A percentile compares a stretch with the other conserved stretches of the same genome.
phyloP scores from a whole-genome alignment of 2,329 filamentous ascomycete genomes.

The Talaromyces sp. region DNA sequence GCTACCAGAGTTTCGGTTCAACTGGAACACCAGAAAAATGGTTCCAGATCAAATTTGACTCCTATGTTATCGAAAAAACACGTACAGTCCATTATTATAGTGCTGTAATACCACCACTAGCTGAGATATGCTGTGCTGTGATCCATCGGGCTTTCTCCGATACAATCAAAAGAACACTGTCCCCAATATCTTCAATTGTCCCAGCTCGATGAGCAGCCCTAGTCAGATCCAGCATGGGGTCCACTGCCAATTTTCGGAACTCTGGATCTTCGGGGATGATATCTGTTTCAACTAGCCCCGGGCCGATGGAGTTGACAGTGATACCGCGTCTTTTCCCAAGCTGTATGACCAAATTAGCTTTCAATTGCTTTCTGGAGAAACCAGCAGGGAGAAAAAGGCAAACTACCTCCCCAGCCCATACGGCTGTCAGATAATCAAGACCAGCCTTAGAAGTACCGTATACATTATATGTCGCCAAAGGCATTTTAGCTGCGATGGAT shows the following conservation, averaged over 20 bases:
- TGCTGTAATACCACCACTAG: slow-evolving; percentile 2
- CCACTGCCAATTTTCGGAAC: background rate
- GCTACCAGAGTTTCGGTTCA: background rate
- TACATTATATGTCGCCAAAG: background rate
- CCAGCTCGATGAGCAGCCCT: background rate
- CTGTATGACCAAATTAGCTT: background rate
- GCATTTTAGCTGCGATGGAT: background rate
- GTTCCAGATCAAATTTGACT: background rate
- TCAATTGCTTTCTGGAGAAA: background rate
- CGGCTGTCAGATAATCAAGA: background rate
- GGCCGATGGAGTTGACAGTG: slow-evolving; percentile 11
- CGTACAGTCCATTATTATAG: background rate
- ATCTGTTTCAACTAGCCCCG: slow-evolving; percentile 6
- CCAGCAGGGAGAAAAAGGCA: background rate
- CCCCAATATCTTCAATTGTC: slow-evolving; percentile 6
- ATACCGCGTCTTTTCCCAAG: slow-evolving; percentile 7
- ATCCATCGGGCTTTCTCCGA: slow-evolving; percentile 7
- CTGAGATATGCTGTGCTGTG: slow-evolving; percentile 1
- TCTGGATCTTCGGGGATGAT: background rate
- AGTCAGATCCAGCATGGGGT: background rate
- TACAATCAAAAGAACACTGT: background rate
- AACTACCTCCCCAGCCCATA: slow-evolving; percentile 10
- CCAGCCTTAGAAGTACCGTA: slow-evolving; percentile 3
- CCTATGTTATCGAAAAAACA: background rate
- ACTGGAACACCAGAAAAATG: too few relatives aligned